phyloP scores from a whole-genome alignment of 108 stramenopile species.

The Licmophora abbreviata region DNA sequence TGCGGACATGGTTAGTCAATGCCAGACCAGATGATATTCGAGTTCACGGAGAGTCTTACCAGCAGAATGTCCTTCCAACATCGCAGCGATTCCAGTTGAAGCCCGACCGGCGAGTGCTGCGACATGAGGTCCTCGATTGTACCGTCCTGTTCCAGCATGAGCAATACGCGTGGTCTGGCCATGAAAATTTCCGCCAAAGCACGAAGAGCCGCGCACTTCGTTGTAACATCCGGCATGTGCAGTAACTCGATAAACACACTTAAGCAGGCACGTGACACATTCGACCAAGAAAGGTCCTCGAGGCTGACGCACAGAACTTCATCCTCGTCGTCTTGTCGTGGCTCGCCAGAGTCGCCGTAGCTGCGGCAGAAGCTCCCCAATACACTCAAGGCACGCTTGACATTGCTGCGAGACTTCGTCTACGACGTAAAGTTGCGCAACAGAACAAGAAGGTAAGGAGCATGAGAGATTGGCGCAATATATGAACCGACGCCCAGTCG shows the following conservation, averaged over 20 bases:
- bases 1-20: too few relatives aligned
- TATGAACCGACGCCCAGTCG: slow-evolving; percentile 19
- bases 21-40: slow-evolving; percentile 76
- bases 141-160: slow-evolving; percentile 61
- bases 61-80: slow-evolving; percentile 77
- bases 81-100: slow-evolving; percentile 60
- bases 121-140: slow-evolving; percentile 32
- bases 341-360: slow-evolving; percentile 12
- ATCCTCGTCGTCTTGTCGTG: slow-evolving; percentile 8
- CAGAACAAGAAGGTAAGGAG: too few relatives aligned
- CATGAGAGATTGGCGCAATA: too few relatives aligned
- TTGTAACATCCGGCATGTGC: slow-evolving; percentile 43
- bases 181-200: slow-evolving; percentile 74
- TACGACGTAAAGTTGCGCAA: too few relatives aligned
- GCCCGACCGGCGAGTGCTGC: slow-evolving; percentile 21
- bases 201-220: slow-evolving; percentile 62
- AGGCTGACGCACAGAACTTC: background rate
- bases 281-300: slow-evolving; percentile 10
- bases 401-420: slow-evolving; percentile 36
- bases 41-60: too few relatives aligned
- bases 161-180: slow-evolving; percentile 64
- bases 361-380: slow-evolving; percentile 66
- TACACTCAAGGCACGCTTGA: slow-evolving; percentile 58
- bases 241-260: slow-evolving; percentile 49
- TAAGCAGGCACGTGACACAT: slow-evolving; percentile 46